These are phyloP conservation scores for Fraxinus paxiana DNA, from an alignment of 305 asterid genomes.

Conservation along the genomic window DNA sequence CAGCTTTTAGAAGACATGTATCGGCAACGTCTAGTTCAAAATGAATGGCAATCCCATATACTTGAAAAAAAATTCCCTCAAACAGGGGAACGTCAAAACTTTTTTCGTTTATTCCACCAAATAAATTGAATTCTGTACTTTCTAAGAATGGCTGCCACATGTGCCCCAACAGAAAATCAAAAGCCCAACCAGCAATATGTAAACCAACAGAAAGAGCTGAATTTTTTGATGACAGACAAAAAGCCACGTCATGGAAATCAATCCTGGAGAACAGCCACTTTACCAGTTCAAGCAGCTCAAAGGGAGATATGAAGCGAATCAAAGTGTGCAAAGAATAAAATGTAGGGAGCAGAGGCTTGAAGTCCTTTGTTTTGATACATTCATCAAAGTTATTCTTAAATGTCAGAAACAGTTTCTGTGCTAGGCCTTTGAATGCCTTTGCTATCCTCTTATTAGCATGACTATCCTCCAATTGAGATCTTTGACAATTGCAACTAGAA, in stretches of 20 bases:
- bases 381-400: slow-evolving; percentile 60
- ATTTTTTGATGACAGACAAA: slow-evolving; percentile 34
- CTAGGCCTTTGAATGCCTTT: slow-evolving; percentile 45
- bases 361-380: slow-evolving; percentile 46
- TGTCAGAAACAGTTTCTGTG: slow-evolving; percentile 45
- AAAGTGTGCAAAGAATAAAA: slow-evolving; percentile 58
- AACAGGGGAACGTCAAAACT: slow-evolving; percentile 42
- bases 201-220: slow-evolving; percentile 51
- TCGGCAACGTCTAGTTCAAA: slow-evolving; percentile 60
- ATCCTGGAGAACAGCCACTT: slow-evolving; percentile 62
- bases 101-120: slow-evolving; percentile 36
- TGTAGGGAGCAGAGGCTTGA: slow-evolving; percentile 49
- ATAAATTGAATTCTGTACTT: slow-evolving; percentile 18
- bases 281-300: slow-evolving; percentile 72
- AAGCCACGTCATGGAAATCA: slow-evolving; percentile 35
- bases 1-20: slow-evolving; percentile 69
- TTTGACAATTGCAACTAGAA: slow-evolving; percentile 32
- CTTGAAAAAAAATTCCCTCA: slow-evolving; percentile 46
- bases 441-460: slow-evolving; percentile 36
- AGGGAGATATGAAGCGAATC: slow-evolving; percentile 57
- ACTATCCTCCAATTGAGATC: slow-evolving; percentile 31
- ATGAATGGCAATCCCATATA: slow-evolving; percentile 43
- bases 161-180: slow-evolving; percentile 46
- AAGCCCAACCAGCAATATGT: slow-evolving; percentile 59
- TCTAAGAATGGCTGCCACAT: slow-evolving; percentile 37